Percentiles rank a stretch among this genome's conserved stretches.
Conservation (phyloP, 768 basidiomycete genomes). For the Amyloporia xantha region DNA sequence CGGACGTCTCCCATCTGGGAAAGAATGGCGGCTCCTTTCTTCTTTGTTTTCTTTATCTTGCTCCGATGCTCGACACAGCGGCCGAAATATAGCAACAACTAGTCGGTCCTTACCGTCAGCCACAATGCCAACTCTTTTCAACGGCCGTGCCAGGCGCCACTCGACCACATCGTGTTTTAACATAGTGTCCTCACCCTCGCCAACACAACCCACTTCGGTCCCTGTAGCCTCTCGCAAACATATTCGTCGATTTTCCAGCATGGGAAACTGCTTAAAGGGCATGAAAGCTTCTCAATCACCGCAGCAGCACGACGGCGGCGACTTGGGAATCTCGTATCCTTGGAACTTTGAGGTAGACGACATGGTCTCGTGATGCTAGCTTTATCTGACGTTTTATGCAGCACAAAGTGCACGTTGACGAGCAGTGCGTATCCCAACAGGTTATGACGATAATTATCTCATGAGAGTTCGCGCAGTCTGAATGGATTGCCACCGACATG, state of each 20-base stretch:
- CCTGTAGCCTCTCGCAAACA: neutral
- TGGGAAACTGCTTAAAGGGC: neutral
- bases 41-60: neutral
- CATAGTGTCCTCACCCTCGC: neutral
- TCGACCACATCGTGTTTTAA: neutral
- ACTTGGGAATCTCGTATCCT: constrained; percentile 1
- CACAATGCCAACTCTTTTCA: neutral
- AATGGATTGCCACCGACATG: neutral
- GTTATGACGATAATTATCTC: neutral
- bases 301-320: neutral
- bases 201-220: neutral
- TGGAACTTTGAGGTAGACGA: constrained; percentile 4
- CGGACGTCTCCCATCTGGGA: neutral
- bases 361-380: neutral
- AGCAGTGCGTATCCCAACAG: neutral
- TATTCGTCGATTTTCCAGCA: neutral
- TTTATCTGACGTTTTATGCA: neutral
- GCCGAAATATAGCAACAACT: neutral
- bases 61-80: neutral
- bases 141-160: neutral
- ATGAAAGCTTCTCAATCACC: neutral
- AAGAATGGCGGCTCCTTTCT: neutral
- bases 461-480: neutral
- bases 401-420: constrained; percentile 2
- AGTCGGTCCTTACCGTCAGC: neutral